Base-by-base conservation (phyloP, 208 protist genomes). In the Angomonas ambiguus region DNA sequence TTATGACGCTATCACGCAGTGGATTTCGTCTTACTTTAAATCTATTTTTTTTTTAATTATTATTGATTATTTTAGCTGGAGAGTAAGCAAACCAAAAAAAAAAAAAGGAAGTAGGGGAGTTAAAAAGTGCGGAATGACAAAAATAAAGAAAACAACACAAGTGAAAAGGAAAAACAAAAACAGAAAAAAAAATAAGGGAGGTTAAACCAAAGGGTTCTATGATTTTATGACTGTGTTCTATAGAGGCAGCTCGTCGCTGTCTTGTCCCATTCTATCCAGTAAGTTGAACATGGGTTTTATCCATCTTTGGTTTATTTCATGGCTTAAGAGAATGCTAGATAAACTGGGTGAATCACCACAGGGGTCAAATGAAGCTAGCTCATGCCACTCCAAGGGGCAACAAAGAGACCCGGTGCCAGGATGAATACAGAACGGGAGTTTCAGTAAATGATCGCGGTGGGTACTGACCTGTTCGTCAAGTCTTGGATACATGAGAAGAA, bases 361-460 rank as follows among this genome's bases (percentile, higher is more conserved):
- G 0, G 92, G 92, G 64, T 93, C 65, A 59, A 97, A 97, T 16
- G 25, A 42, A 3, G 69, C 63, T 30, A 97, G 20, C n/a, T 66
- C 69, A 2, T 79, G 68, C 87, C 85, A 92, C 67, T 83, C 72
- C 25, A 97, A 80, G 24, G 92, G 89, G 41, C 88, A 93, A 68
- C 92, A 97, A 2, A 97, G 68, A 4, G 71, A 88, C 13, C 76
- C 76, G 6, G 97, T 98, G 33, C 77, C 87, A 5, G 97, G 97
- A 69, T 99, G 97, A n/a, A 99, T 88, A 73, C 88, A 98, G 61
- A 99, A 99, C 2, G 98, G 98, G 2, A 94, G 79, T 78, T 99
- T 99, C 11, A 99, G 77, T 48, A 99, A 82, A 83, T 99, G 98
- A 65, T 99, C 98, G 10, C 98, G 69, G 10, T 79, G 74, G 56